Conservation (phyloP, 768 basidiomycete species). For the Chlorophyllum brunneum region DNA sequence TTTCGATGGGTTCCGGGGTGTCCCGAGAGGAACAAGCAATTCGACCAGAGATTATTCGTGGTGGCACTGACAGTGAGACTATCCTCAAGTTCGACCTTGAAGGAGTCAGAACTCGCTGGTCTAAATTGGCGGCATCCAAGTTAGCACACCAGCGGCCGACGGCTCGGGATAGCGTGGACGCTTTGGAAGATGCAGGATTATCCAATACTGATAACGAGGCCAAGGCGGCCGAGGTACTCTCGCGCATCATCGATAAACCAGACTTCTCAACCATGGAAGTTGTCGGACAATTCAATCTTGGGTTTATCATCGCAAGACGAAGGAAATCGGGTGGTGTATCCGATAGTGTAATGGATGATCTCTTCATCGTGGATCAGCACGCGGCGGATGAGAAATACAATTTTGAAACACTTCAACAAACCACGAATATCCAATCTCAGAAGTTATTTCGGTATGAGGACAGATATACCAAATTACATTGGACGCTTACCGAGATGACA, state of each 20-base stretch:
- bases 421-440: conserved; percentile 88
- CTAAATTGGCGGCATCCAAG: conserved; percentile 1
- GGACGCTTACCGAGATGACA: not conserved
- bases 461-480: not conserved
- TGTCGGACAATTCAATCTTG: conserved; percentile 92
- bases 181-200: conserved; percentile 33
- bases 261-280: conserved; percentile 86
- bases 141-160: not conserved
- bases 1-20: conserved; percentile 9
- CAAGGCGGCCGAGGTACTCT: conserved; percentile 60
- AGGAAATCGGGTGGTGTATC: conserved; percentile 22
- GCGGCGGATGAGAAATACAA: conserved; percentile 99
- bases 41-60: conserved; percentile 40
- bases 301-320: conserved; percentile 86
- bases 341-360: conserved; percentile 58
- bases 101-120: conserved; percentile 18
- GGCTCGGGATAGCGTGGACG: conserved; percentile 1
- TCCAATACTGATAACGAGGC: conserved; percentile 45
- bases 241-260: conserved; percentile 79
- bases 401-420: conserved; percentile 89
- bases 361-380: conserved; percentile 97
- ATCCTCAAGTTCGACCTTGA: conserved; percentile 25
- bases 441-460: conserved; percentile 67
- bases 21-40: conserved; percentile 14
- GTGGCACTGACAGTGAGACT: conserved; percentile 23